These are phyloP conservation scores for Candida fluviatilis DNA, from an alignment of 805 yeast species.

Conservation along the genomic window DNA sequence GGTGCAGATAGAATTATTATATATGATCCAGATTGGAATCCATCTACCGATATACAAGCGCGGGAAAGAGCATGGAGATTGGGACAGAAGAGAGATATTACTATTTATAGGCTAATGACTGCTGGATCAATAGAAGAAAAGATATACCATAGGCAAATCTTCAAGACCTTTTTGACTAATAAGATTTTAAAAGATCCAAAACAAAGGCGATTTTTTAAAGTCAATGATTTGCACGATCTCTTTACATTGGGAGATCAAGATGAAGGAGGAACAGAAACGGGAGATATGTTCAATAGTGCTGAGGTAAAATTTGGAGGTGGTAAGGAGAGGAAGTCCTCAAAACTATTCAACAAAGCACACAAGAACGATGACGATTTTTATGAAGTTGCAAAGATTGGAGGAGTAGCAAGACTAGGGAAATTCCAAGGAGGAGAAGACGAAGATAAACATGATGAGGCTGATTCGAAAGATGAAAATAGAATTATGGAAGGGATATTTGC, in stretches of 20 bases:
- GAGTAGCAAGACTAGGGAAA: conserved; percentile 69
- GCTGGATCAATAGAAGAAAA: conserved; percentile 96
- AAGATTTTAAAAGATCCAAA: conserved; percentile 94
- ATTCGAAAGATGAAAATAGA: conserved; percentile 48
- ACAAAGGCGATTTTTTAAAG: conserved; percentile 87
- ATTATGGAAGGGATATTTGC: conserved; percentile 75
- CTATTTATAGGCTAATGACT: conserved; percentile 85
- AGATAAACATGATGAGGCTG: conserved; percentile 6
- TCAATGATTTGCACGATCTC: conserved; percentile 85
- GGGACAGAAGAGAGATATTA: conserved; percentile 90
- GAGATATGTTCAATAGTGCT: conserved; percentile 52
- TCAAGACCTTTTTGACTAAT: conserved; percentile 89
- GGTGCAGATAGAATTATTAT: conserved; percentile 95
- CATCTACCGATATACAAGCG: conserved; percentile 95
- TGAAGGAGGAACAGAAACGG: conserved; percentile 64
- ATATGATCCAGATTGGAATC: conserved; percentile 98
- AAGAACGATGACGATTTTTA: conserved; percentile 62
- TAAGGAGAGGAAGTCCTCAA: conserved; percentile 29
- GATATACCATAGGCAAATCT: conserved; percentile 93
- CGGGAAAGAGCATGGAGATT: conserved; percentile 96
- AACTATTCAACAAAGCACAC: conserved; percentile 23
- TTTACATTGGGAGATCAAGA: conserved; percentile 79
- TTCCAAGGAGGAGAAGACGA: conserved; percentile 46
- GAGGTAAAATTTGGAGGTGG: conserved; percentile 35
- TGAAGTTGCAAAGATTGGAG: conserved; percentile 58